A percentile compares a stretch with the other conserved stretches of the same genome.
phyloP scores from a whole-genome alignment of 805 yeast genomes.

The Candida coleopterorum region DNA sequence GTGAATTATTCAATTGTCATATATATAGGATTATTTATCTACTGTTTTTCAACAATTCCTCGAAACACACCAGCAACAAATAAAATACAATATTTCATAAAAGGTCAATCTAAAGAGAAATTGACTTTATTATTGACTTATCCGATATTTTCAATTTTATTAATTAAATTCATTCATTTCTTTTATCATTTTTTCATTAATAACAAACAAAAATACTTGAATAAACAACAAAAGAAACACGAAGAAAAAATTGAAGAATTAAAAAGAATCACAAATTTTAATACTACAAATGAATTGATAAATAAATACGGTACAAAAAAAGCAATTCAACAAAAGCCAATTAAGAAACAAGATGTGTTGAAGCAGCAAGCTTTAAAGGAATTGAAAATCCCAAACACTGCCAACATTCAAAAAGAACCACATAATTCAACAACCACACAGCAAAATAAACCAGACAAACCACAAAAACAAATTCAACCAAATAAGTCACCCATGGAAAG shows the following conservation, averaged over 20 bases:
- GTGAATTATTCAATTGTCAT: slow-evolving; percentile 14
- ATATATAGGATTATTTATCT: slow-evolving; percentile 21
- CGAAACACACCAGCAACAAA: slow-evolving; percentile 11
- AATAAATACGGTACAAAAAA: slow-evolving; percentile 41
- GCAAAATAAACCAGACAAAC: not conserved
- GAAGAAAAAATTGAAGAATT: slow-evolving; percentile 57
- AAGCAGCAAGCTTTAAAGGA: slow-evolving; percentile 2
- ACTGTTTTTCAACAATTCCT: slow-evolving; percentile 18
- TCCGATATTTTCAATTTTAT: slow-evolving; percentile 20
- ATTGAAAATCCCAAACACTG: slow-evolving; percentile 4
- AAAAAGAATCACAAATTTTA: slow-evolving; percentile 68
- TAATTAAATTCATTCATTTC: slow-evolving; percentile 14
- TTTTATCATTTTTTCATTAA: slow-evolving; percentile 18
- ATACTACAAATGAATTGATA: slow-evolving; percentile 69
- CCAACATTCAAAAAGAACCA: not conserved
- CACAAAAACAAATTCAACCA: not conserved
- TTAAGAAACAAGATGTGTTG: not conserved
- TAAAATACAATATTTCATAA: slow-evolving; percentile 19
- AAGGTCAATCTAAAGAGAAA: slow-evolving; percentile 18
- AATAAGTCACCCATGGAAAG: slow-evolving; percentile 5
- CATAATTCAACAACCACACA: slow-evolving; percentile 1
- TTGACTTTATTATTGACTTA: slow-evolving; percentile 15
- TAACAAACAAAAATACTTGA: slow-evolving; percentile 17
- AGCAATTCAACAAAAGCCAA: slow-evolving; percentile 3
- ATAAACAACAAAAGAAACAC: slow-evolving; percentile 40